phyloP scores from a whole-genome alignment of 768 basidiomycete genomes.

The Mycena leptocephala region DNA sequence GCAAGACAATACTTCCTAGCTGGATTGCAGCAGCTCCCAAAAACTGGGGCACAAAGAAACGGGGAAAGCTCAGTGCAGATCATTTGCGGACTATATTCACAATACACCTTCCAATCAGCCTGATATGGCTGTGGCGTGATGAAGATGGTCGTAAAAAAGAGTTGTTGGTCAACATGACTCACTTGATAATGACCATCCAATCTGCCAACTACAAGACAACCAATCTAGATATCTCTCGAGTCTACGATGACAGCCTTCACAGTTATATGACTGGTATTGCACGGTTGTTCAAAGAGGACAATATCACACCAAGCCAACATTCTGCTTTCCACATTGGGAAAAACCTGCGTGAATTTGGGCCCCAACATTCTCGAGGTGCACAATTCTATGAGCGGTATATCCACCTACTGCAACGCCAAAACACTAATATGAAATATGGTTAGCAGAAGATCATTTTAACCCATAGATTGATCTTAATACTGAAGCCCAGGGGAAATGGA shows the following conservation, averaged over 20 bases:
- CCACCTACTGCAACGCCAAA: slow-evolving; percentile 33
- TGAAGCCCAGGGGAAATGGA: slow-evolving; percentile 33
- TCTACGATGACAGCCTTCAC: slow-evolving; percentile 32
- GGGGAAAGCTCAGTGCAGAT: slow-evolving; percentile 51
- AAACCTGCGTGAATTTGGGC: slow-evolving; percentile 47
- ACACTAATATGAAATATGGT: slow-evolving; percentile 42
- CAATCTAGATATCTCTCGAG: slow-evolving; percentile 14
- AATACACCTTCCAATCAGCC: slow-evolving; percentile 51
- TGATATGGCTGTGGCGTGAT: slow-evolving; percentile 53
- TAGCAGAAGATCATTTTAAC: neutral
- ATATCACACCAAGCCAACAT: slow-evolving; percentile 50
- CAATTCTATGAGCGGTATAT: slow-evolving; percentile 37
- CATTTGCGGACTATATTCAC: slow-evolving; percentile 53
- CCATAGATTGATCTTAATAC: neutral
- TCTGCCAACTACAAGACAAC: slow-evolving; percentile 36
- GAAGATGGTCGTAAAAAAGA: slow-evolving; percentile 29
- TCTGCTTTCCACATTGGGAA: slow-evolving; percentile 48
- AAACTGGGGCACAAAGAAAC: slow-evolving; percentile 39
- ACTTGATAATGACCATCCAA: slow-evolving; percentile 42
- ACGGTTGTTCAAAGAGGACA: slow-evolving; percentile 41
- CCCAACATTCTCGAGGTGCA: slow-evolving; percentile 38
- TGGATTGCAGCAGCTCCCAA: slow-evolving; percentile 41
- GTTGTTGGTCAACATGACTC: slow-evolving; percentile 50
- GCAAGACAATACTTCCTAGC: slow-evolving; percentile 41
- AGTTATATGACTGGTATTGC: slow-evolving; percentile 41